A percentile compares a stretch with the other conserved stretches of the same genome.
phyloP scores from a whole-genome alignment of 2,329 filamentous ascomycete species.

The Pseudonectria buxi region DNA sequence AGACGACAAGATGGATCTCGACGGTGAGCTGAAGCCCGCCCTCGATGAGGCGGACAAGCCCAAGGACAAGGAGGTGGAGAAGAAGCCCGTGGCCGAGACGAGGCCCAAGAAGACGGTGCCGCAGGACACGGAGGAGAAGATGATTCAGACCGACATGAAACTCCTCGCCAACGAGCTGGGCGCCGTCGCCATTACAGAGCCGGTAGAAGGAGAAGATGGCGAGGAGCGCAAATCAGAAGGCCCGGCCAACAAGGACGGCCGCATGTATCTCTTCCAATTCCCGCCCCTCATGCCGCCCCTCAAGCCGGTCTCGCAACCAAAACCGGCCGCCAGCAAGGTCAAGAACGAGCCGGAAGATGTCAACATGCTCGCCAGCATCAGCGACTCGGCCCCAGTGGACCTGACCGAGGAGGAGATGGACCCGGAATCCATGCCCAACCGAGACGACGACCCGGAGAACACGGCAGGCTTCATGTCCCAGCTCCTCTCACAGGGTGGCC shows the following conservation, averaged over 20 bases:
- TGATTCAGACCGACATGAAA: slow-evolving; percentile 34
- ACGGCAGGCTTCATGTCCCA: slow-evolving; percentile 31
- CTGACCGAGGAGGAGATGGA: slow-evolving; percentile 33
- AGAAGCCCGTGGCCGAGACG: slow-evolving; percentile 14
- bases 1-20: slow-evolving; percentile 37
- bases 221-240: slow-evolving; percentile 22
- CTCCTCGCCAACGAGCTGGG: slow-evolving; percentile 39
- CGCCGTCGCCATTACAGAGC: slow-evolving; percentile 24
- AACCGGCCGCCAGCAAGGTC: slow-evolving; percentile 22
- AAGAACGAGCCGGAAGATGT: slow-evolving; percentile 37
- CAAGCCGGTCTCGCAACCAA: slow-evolving; percentile 23
- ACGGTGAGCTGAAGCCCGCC: slow-evolving; percentile 22
- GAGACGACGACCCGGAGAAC: slow-evolving; percentile 27
- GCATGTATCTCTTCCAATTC: slow-evolving; percentile 59
- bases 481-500: slow-evolving; percentile 45
- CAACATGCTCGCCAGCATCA: slow-evolving; percentile 29
- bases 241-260: slow-evolving; percentile 41
- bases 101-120: slow-evolving; percentile 23
- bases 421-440: slow-evolving; percentile 6
- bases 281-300: slow-evolving; percentile 55
- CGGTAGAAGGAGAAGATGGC: slow-evolving; percentile 11
- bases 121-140: slow-evolving; percentile 33
- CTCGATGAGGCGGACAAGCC: slow-evolving; percentile 6
- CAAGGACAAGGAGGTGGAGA: slow-evolving; percentile 16
- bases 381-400: slow-evolving; percentile 30